Conservation (phyloP, 2,329 filamentous ascomycete genomes). For the Paramyrothecium sp. region DNA sequence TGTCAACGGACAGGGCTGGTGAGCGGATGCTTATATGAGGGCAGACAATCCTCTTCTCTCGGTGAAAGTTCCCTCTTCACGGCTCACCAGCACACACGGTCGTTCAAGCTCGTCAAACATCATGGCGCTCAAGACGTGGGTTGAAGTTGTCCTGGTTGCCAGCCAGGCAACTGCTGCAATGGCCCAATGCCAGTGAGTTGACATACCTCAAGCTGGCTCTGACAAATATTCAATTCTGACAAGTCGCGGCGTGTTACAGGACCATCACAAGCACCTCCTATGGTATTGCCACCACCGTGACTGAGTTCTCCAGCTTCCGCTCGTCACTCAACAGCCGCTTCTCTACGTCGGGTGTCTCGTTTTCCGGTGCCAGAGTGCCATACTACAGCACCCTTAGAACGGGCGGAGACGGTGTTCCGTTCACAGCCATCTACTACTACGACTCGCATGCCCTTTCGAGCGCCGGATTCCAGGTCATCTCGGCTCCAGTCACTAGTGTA, state of each 20-base stretch:
- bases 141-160: neutral
- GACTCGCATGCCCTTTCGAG: neutral
- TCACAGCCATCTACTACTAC: slow-evolving; percentile 1
- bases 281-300: neutral
- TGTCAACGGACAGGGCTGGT: neutral
- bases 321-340: slow-evolving; percentile 1
- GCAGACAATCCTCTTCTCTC: neutral
- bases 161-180: neutral
- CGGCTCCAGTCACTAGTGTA: neutral
- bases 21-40: neutral
- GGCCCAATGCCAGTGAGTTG: neutral
- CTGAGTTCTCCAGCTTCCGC: slow-evolving; percentile 1
- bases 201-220: neutral
- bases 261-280: neutral
- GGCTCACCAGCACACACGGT: neutral
- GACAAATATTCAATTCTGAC: neutral
- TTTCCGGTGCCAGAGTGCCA: neutral
- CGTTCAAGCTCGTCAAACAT: neutral
- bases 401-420: neutral
- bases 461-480: neutral
- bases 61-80: neutral
- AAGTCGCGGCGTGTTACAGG: neutral
- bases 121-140: neutral
- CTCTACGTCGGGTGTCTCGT: neutral
- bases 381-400: slow-evolving; percentile 2